phyloP scores from a whole-genome alignment of 2,329 filamentous ascomycete genomes.

The Neofusicoccum ribis region DNA sequence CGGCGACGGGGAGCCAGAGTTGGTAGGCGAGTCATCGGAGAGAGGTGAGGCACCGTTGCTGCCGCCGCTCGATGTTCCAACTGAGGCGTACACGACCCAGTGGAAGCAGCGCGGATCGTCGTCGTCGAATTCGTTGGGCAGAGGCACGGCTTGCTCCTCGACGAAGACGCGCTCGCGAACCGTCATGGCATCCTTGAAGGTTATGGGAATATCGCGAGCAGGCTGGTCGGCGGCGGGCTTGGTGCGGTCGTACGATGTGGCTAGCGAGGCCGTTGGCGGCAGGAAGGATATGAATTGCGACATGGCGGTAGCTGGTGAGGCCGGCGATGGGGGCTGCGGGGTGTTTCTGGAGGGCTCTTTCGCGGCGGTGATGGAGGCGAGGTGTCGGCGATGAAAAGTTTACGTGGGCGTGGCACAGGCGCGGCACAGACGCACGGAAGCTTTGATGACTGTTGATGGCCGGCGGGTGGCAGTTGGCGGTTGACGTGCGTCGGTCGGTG shows the following conservation, averaged over 20 bases:
- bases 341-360: neutral
- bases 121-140: conserved; percentile 73
- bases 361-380: neutral
- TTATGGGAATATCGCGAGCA: conserved; percentile 39
- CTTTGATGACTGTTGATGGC: neutral
- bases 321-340: neutral
- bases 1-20: conserved; percentile 37
- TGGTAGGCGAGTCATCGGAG: conserved; percentile 30
- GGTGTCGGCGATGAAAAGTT: neutral
- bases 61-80: conserved; percentile 48
- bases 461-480: neutral
- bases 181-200: conserved; percentile 56
- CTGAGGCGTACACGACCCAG: conserved; percentile 79
- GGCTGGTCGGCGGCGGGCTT: conserved; percentile 35
- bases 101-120: conserved; percentile 81
- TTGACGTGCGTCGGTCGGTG: neutral
- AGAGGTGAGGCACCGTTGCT: conserved; percentile 31
- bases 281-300: conserved; percentile 42
- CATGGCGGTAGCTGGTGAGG: conserved; percentile 23
- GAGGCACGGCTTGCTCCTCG: conserved; percentile 56
- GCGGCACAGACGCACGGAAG: conserved; percentile 5
- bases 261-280: conserved; percentile 34
- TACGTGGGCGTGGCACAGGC: neutral
- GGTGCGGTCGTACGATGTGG: conserved; percentile 40
- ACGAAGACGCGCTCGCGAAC: conserved; percentile 60